Evolutionary conservation across 2,329 filamentous ascomycete genomes (phyloP).

Genomic region (Fusarium pininemorale): DNA sequence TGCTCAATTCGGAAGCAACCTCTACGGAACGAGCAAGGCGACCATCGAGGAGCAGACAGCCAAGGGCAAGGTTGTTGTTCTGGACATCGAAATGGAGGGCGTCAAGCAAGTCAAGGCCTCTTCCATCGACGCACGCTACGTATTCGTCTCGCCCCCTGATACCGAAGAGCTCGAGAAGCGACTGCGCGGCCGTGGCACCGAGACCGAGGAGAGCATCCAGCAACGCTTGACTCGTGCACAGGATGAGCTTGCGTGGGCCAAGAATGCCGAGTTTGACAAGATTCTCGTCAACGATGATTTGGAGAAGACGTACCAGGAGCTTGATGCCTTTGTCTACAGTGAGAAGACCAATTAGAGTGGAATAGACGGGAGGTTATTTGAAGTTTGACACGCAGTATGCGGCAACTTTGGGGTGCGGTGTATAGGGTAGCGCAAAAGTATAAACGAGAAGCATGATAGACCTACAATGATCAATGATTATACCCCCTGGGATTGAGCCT

Average conservation of each 20-base stretch:
- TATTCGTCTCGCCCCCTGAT: slow-evolving; percentile 86
- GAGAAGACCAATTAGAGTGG: slow-evolving; percentile 22
- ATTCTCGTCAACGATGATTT: slow-evolving; percentile 55
- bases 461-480: slow-evolving; percentile 25
- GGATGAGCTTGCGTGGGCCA: slow-evolving; percentile 77
- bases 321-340: slow-evolving; percentile 59
- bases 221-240: slow-evolving; percentile 76
- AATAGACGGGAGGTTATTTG: background rate
- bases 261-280: slow-evolving; percentile 63
- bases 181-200: slow-evolving; percentile 78
- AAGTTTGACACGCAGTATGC: slow-evolving; percentile 3
- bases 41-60: slow-evolving; percentile 80
- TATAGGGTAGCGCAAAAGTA: background rate
- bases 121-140: slow-evolving; percentile 77
- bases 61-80: slow-evolving; percentile 77
- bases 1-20: slow-evolving; percentile 85
- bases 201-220: slow-evolving; percentile 76
- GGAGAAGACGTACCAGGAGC: slow-evolving; percentile 60
- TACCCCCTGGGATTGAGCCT: background rate
- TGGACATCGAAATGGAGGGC: slow-evolving; percentile 98
- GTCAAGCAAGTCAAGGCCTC: slow-evolving; percentile 92
- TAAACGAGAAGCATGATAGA: slow-evolving; percentile 29
- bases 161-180: slow-evolving; percentile 78
- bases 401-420: background rate
- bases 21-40: slow-evolving; percentile 84